Base-by-base conservation (phyloP, 2,329 filamentous ascomycete species). In the Aspergillus uvarum region DNA sequence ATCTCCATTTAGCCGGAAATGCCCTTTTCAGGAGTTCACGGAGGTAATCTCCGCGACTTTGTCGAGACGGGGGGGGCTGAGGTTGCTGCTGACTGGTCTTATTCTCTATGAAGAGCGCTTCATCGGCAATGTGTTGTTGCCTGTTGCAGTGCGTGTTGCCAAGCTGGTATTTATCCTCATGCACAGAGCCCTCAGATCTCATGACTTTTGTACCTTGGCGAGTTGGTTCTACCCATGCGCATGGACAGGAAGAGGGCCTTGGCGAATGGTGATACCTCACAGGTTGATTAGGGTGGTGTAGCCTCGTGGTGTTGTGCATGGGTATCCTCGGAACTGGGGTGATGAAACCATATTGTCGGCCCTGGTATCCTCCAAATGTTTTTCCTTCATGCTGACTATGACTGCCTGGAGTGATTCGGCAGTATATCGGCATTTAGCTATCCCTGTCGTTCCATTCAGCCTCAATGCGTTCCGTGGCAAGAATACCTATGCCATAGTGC, bases 1-100 rank as follows among this genome's bases (percentile, higher is more conserved):
- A 5, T 47, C 26, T 22, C n/a, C 26, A 57, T 60, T 62, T 63
- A 60, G 47, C 60, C 60, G 54, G 55, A 22, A 47, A 19, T 26
- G 16, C 4, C 19, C 12, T 5, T 21, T 21, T 22, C n/a, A 48
- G 42, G 12, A 44, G 14, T 19, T 21, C 19, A 44, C 53, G 53
- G 53, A 55, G 53, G 19, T 29, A 35, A 48, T 32, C 53, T 55
- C 53, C 53, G 53, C 53, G 53, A 48, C 21, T 29, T 21, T 31
- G 24, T 32, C 26, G 52, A 22, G 22, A 44, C 24, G 42, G 42
- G 22, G 24, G n/a, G 5, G 21, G 0, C 24, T 26, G 32, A 12
- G 32, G 32, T 2, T 12, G 14, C n/a, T 22, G 19, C 24, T 54
- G 42, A 19, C 19, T 47, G 38, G 16, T 44, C 38, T 44, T 16